Evolutionary conservation across 1,284 basidiomycete genomes (phyloP), one percentile per base, ranked within the genome.

Genomic region (Cutaneotrichosporon sp.): DNA sequence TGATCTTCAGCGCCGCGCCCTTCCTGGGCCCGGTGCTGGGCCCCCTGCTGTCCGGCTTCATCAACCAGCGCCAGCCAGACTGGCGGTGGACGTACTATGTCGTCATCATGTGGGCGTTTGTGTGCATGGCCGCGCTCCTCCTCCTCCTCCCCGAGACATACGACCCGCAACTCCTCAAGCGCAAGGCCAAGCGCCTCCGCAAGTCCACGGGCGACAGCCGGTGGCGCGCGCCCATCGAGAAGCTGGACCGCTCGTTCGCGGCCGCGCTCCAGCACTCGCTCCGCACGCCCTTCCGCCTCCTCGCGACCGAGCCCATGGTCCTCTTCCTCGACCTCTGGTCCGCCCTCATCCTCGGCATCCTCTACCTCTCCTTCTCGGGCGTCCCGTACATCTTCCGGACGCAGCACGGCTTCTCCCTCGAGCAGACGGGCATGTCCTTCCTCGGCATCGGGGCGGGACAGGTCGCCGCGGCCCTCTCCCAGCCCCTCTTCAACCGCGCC

Each of bases 21-120:
- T 92, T 91, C 73, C 81, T 89, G 27, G 89, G 90, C 0, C 89
- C 89, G n/a, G 83, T 88, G 0, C 61, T 86, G 9, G 89, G 88
- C 34, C 74, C 72, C 5, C 66, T 78, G 3, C 53, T 73, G 54
- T 84, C 46, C 43, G 89, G 88, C 9, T 81, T 78, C 64, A 80
- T 81, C 69, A 78, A 79, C 53, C 67, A 87, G 82, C 82, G 89
- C 67, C 68, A 84, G 0, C 33, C 61, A 13, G 67, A 84, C 59
- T 93, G 91, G 91, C 79, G 88, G 56, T 92, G 90, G 90, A 89
- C 88, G 0, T 92, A 87, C 75, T 85, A 87, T 61, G 77, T 88
- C 27, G 74, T 88, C 54, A 70, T 87, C 2, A 87, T 88, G 42
- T 82, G 83, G 79, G 74, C 81, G 0, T 74, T 69, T 14, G 73